phyloP scores from a whole-genome alignment of 2,329 filamentous ascomycete genomes.

The Aspergillus versicolor region DNA sequence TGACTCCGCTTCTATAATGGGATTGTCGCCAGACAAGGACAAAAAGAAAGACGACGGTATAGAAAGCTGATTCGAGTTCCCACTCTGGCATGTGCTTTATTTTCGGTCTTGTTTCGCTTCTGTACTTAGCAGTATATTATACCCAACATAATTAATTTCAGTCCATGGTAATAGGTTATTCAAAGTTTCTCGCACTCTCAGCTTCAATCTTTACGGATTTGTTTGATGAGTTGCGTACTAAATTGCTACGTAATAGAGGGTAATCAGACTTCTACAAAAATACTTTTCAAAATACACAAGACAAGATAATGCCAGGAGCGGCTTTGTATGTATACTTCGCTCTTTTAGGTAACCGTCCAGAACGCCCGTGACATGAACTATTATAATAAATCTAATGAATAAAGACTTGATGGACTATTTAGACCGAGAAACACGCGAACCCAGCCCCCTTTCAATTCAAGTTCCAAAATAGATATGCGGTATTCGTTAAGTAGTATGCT shows the following conservation, averaged over 20 bases:
- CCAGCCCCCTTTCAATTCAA: background rate
- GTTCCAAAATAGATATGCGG: background rate
- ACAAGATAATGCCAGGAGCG: background rate
- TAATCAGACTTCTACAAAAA: too few relatives aligned
- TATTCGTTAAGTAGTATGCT: background rate
- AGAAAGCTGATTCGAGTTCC: slow-evolving; percentile 11
- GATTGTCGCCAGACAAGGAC: slow-evolving; percentile 21
- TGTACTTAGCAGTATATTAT: slow-evolving; percentile 11
- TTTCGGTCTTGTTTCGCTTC: background rate
- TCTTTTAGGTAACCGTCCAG: background rate
- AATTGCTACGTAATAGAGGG: too few relatives aligned
- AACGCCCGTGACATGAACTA: background rate
- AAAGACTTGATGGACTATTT: background rate
- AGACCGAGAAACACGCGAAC: background rate
- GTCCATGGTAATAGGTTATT: background rate
- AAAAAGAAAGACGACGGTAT: slow-evolving; percentile 25
- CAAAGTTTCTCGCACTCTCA: background rate
- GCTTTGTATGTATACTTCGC: background rate
- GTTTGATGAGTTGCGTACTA: background rate
- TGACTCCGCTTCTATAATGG: slow-evolving; percentile 31
- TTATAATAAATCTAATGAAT: background rate
- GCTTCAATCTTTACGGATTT: background rate
- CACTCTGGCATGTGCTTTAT: background rate
- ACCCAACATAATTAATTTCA: slow-evolving; percentile 3
- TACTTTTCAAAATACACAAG: background rate